phyloP scores from a whole-genome alignment of 306 rosid genomes.

The Medicago ruthenica region DNA sequence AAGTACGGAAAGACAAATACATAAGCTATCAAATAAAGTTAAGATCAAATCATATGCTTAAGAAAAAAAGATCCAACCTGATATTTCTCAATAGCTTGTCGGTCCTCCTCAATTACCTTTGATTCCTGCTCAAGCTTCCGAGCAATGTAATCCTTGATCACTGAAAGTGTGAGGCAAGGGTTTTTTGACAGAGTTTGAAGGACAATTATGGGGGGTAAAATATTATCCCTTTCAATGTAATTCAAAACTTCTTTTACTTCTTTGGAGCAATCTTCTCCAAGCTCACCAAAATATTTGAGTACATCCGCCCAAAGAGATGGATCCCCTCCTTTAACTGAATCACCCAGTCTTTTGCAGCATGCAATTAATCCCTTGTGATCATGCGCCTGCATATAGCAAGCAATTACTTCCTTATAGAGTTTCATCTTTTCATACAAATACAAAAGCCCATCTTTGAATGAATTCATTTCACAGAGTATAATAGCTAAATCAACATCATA shows the following conservation, averaged over 20 bases:
- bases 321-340: conserved; percentile 93
- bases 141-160: conserved; percentile 91
- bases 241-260: conserved; percentile 97
- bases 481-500: conserved; percentile 94
- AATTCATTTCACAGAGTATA: conserved; percentile 94
- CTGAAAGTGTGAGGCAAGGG: conserved; percentile 93
- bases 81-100: conserved; percentile 85
- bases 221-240: conserved; percentile 90
- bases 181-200: conserved; percentile 90
- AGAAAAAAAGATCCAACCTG: conserved; percentile 63
- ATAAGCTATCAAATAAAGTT: conserved; percentile 29
- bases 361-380: conserved; percentile 92
- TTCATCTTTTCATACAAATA: conserved; percentile 97
- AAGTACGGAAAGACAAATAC: conserved; percentile 16
- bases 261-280: conserved; percentile 97
- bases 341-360: conserved; percentile 94
- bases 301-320: conserved; percentile 97
- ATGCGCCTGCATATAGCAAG: conserved; percentile 97
- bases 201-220: conserved; percentile 94
- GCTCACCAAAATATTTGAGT: conserved; percentile 95
- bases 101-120: conserved; percentile 89
- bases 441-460: conserved; percentile 80
- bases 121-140: conserved; percentile 97
- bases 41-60: conserved; percentile 46
- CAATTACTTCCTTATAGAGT: conserved; percentile 90